Conservation (phyloP, 225 moss, liverwort and hornwort species). For the Pseudisothecium myosuroides region DNA sequence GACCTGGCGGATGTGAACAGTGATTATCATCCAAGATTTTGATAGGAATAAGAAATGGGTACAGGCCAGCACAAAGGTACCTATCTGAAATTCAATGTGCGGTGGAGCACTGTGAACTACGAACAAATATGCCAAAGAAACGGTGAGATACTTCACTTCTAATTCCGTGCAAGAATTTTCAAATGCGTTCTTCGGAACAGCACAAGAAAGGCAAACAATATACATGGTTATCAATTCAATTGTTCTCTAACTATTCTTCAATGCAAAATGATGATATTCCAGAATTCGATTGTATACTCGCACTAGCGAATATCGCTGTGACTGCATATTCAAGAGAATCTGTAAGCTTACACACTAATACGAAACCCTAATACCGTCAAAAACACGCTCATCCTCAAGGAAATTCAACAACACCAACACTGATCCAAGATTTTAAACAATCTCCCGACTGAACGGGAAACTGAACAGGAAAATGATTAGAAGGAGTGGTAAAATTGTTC, state of each 20-base stretch:
- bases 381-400: background rate
- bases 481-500: background rate
- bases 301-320: background rate
- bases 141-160: background rate
- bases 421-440: background rate
- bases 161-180: background rate
- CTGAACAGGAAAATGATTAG: background rate
- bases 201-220: background rate
- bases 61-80: too few relatives aligned
- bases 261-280: background rate
- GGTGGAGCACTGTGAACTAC: too few relatives aligned
- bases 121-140: background rate
- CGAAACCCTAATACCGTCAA: background rate
- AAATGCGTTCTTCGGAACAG: background rate
- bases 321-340: background rate
- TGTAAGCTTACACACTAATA: background rate
- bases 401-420: background rate
- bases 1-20: background rate
- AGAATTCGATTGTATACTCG: background rate
- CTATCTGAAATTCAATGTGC: background rate
- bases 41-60: background rate
- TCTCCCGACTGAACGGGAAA: background rate
- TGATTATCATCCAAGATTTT: background rate
- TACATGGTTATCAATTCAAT: background rate
- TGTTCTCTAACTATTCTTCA: background rate